phyloP scores from a whole-genome alignment of 148 eudicot species.

The Silene latifolia region DNA sequence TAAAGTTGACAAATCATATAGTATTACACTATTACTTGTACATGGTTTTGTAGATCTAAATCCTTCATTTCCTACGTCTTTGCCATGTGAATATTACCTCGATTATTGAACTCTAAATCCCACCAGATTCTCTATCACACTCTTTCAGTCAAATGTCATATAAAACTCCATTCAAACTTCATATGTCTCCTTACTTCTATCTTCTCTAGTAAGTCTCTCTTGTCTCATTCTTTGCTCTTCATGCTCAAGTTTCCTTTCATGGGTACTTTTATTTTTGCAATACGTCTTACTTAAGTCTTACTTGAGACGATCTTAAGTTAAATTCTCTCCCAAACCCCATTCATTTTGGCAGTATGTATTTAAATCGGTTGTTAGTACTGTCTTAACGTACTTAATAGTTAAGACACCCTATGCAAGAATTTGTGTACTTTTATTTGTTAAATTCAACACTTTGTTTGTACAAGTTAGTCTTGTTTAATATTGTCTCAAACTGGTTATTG shows the following conservation, averaged over 20 bases:
- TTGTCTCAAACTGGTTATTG: too few species aligned
- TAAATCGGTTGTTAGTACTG: too few species aligned
- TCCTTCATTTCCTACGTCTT: slow-evolving; percentile 26
- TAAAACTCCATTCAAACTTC: slow-evolving; percentile 16
- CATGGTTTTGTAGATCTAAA: slow-evolving; percentile 18
- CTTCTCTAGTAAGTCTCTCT: slow-evolving; percentile 17
- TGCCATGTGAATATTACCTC: slow-evolving; percentile 51
- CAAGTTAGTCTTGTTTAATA: background rate
- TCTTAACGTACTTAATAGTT: too few species aligned
- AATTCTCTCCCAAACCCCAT: too few species aligned
- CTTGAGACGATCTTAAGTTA: too few species aligned
- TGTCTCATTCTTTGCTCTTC: slow-evolving; percentile 1
- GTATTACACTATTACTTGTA: background rate
- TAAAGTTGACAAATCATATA: slow-evolving; percentile 4
- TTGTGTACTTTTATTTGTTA: too few species aligned
- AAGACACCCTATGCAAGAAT: too few species aligned
- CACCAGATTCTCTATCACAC: slow-evolving; percentile 7
- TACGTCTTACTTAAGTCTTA: too few species aligned
- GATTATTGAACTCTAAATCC: slow-evolving; percentile 24
- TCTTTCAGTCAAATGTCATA: slow-evolving; percentile 3
- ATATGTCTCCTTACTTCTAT: slow-evolving; percentile 3
- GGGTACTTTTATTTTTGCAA: background rate
- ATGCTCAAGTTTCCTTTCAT: background rate
- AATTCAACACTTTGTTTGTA: too few species aligned
- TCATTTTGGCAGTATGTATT: too few species aligned